A percentile compares a stretch with the other conserved stretches of the same genome.
These are phyloP conservation scores for Phytophthora meadii DNA, from an alignment of 352 stramenopile genomes.

Conservation along the genomic window DNA sequence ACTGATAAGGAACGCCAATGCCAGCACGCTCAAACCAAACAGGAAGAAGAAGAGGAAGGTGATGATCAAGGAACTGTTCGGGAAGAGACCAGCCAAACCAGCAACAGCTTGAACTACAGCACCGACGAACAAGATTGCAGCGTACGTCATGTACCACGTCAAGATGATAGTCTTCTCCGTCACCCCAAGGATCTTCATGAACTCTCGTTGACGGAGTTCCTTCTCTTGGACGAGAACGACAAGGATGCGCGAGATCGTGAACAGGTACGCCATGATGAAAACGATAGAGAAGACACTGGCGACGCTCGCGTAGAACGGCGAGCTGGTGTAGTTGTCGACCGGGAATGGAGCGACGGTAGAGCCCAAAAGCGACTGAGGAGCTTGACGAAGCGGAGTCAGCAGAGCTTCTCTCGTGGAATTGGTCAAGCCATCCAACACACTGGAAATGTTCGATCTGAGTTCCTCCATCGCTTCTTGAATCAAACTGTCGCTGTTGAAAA, in stretches of 20 bases:
- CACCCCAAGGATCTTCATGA: slow-evolving; percentile 92
- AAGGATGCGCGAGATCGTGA: slow-evolving; percentile 84
- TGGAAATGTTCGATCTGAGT: slow-evolving; percentile 10
- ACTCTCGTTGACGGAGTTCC: slow-evolving; percentile 86
- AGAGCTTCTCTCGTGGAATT: slow-evolving; percentile 26
- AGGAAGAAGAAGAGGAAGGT: slow-evolving; percentile 86
- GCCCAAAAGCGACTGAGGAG: slow-evolving; percentile 48
- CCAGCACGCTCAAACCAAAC: slow-evolving; percentile 54
- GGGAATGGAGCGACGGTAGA: slow-evolving; percentile 45
- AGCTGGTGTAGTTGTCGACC: slow-evolving; percentile 43
- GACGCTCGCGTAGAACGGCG: slow-evolving; percentile 63
- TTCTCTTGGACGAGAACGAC: slow-evolving; percentile 90
- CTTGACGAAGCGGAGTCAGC: slow-evolving; percentile 44
- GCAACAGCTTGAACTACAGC: slow-evolving; percentile 60
- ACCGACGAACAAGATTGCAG: slow-evolving; percentile 76
- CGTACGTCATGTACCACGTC: slow-evolving; percentile 89
- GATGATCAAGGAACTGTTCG: slow-evolving; percentile 49
- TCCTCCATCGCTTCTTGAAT: too few relatives aligned
- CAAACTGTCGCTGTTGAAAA: too few relatives aligned
- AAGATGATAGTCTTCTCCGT: slow-evolving; percentile 69
- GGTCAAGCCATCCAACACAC: slow-evolving; percentile 19
- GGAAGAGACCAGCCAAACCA: slow-evolving; percentile 48
- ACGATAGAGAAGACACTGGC: slow-evolving; percentile 77
- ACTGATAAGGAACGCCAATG: slow-evolving; percentile 57
- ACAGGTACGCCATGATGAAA: slow-evolving; percentile 92